Base-by-base conservation (phyloP, 176 grass and related monocot species). In the Ensete ventricosum region DNA sequence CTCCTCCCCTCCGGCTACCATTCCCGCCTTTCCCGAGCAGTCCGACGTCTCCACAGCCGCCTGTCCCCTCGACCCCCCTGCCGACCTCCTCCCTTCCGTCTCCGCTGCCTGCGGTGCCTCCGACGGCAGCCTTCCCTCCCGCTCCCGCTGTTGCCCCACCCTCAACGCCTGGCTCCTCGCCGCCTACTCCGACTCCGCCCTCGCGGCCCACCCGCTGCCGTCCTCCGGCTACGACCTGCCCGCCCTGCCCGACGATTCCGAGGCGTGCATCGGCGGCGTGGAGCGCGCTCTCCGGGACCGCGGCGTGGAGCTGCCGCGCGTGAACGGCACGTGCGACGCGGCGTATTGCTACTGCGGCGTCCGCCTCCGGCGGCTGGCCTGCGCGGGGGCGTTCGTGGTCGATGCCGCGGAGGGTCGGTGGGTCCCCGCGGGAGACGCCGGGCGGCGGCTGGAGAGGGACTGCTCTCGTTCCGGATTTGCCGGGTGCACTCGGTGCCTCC, bases 311-410 rank as follows among this genome's bases (percentile, higher is more conserved):
- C 57, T 76, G 11, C 74, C 74, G 17, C 74, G 74, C 74, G 22
- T 62, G 23, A 76, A 62, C 19, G 74, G 23, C 57, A 62, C 58
- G 55, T 76, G 74, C 74, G 74, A 77, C 57, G 74, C 34, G 1
- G 74, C 74, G 19, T 64, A 77, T 34, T 74, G 72, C 72, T 74
- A 53, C 72, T 74, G 72, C 53, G 72, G 72, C 11, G 23, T 74
- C 21, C 72, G 72, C 72, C 72, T 74, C 74, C 43, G 57, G 17
- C 74, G 72, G 7, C 60, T 29, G 8, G 16, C 54, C 16, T 75
- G 73, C 54, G 2, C 73, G 4, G 73, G 73, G 55, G 53, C 54
- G 54, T 75, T 75, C 73, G 73, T 43, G 25, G 73, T 26, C 9
- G 23, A 55, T 54, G 53, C 53, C 25, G 11, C 20, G 9, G 73